Evolutionary conservation across 345 rosid species (phyloP), one percentile per base, ranked within the genome.

Genomic region (Isatis tinctoria): DNA sequence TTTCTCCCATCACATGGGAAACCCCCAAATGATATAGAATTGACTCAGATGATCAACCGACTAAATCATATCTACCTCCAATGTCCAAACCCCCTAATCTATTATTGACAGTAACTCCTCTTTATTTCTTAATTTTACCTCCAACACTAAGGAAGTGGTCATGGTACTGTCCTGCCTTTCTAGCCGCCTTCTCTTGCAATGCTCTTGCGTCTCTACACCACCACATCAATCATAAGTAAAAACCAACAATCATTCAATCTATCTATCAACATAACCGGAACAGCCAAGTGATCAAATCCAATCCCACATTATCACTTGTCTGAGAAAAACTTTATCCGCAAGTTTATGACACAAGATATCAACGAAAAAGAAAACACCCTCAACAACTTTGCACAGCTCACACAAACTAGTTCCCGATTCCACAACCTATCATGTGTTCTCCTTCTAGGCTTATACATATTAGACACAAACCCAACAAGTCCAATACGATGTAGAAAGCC

Each of bases 131-230:
- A 49, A 54, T 60, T 65, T 68, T 81, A 67, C 70, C 80, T 60
- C 74, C 84, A 47, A 49, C 81, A 2, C 82, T 5, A 1, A 16
- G 33, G 33, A n/a, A 78, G 6, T 70, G 77, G 0, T 73, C 73
- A 60, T 65, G 82, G 58, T 74, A n/a, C n/a, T n/a, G n/a, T n/a
- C n/a, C n/a, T n/a, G n/a, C n/a, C n/a, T n/a, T n/a, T n/a, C n/a
- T n/a, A n/a, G n/a, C n/a, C n/a, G n/a, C n/a, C n/a, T n/a, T 78
- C 56, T 91, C 93, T 68, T 89, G 95, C 81, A 91, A 71, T 0
- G 97, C 95, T 77, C 83, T 89, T 0, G 92, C 95, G 61, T 87
- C 97, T 54, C 95, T 91, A 74, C 52, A 26, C 24, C n/a, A 26
- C 27, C 1, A 16, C 2, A 26, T 17, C 0, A 44, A 28, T 3